Evolutionary conservation across 2,329 filamentous ascomycete species (phyloP).

Genomic region (Curvularia eragrostidis): DNA sequence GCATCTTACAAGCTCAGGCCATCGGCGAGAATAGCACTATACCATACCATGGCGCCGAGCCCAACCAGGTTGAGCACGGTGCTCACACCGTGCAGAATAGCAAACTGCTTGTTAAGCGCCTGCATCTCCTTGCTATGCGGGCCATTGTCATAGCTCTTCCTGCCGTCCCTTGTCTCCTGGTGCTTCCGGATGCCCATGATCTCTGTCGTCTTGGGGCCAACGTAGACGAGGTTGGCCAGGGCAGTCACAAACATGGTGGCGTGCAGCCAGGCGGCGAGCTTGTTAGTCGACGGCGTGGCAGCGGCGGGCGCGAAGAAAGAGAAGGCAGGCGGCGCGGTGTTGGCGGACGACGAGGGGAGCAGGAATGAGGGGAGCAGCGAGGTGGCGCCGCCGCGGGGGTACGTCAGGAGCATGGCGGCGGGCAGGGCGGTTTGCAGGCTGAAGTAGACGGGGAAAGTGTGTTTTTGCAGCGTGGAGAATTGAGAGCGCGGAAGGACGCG

Average conservation of each 20-base stretch:
- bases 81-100: conserved; percentile 79
- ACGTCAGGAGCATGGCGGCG: conserved; percentile 76
- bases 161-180: conserved; percentile 89
- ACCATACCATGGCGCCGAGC: conserved; percentile 73
- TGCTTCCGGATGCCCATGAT: conserved; percentile 77
- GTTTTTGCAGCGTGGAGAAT: conserved; percentile 79
- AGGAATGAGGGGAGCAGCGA: conserved; percentile 11
- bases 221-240: conserved; percentile 70
- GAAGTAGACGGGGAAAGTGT: conserved; percentile 88
- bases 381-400: conserved; percentile 58
- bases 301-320: conserved; percentile 5
- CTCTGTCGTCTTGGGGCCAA: conserved; percentile 77
- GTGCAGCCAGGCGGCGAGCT: conserved; percentile 62
- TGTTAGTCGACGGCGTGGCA: conserved; percentile 21
- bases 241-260: conserved; percentile 73
- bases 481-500: conserved; percentile 76
- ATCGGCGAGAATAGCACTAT: conserved; percentile 74
- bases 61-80: conserved; percentile 78
- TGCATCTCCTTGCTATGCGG: conserved; percentile 88
- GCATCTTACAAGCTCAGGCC: conserved; percentile 14
- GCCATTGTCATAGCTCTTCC: conserved; percentile 79
- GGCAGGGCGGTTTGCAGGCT: conserved; percentile 79
- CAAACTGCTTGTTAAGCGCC: conserved; percentile 63
- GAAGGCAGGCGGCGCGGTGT: neutral
- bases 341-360: neutral